Conservation (phyloP, 2,329 filamentous ascomycete species). For the Mycosphaerelloides madeirae region DNA sequence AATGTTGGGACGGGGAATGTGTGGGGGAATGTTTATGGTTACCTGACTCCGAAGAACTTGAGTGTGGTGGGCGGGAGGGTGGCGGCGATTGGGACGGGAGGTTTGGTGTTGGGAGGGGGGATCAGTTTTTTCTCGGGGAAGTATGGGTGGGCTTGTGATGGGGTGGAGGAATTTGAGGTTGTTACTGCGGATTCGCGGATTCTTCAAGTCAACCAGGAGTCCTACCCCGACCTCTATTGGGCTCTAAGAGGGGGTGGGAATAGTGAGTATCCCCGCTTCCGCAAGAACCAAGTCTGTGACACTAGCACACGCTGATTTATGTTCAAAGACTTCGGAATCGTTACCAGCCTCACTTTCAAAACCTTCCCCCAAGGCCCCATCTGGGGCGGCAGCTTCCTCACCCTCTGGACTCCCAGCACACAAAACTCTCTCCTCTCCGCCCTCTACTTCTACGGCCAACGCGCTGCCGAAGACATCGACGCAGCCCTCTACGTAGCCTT, state of each 20-base stretch:
- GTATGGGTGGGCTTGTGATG: slow-evolving; percentile 27
- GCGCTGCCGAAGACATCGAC: slow-evolving; percentile 1
- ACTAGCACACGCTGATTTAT: no score
- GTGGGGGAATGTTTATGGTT: slow-evolving; percentile 20
- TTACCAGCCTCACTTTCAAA: slow-evolving; percentile 24
- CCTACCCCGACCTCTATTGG: slow-evolving; percentile 22
- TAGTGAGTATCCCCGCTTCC: no score
- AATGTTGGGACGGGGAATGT: slow-evolving; percentile 15
- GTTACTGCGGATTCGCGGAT: slow-evolving; percentile 23
- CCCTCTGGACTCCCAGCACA: background rate
- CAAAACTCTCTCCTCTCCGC: background rate
- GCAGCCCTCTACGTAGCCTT: background rate
- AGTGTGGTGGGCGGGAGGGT: slow-evolving; percentile 24
- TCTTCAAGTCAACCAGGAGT: slow-evolving; percentile 21
- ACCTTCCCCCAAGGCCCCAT: slow-evolving; percentile 16
- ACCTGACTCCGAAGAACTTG: slow-evolving; percentile 15
- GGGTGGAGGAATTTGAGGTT: slow-evolving; percentile 25
- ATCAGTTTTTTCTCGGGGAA: slow-evolving; percentile 27
- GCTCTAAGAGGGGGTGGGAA: slow-evolving; percentile 25
- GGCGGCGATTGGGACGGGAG: slow-evolving; percentile 26
- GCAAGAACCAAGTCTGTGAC: no score
- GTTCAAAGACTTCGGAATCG: slow-evolving; percentile 31
- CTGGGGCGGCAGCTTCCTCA: slow-evolving; percentile 12
- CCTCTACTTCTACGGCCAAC: background rate
- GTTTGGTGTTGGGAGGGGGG: slow-evolving; percentile 28